Percentiles rank a stretch among this genome's conserved stretches.
Conservation (phyloP, 345 rosid genomes). For the Rhizophora mangle region DNA sequence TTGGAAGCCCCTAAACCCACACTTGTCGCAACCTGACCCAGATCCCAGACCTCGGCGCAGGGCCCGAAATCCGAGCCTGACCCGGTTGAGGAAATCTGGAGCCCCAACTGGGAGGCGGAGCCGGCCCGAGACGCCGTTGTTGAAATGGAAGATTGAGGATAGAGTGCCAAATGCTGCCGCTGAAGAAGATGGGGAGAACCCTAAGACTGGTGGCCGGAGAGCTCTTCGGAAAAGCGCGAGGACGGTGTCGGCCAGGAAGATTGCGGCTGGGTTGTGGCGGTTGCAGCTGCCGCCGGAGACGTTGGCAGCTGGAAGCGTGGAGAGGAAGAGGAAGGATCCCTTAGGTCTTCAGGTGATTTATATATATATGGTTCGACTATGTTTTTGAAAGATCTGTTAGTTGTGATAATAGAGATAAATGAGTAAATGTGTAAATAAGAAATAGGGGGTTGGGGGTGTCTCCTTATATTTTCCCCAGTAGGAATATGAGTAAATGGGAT, state of each 20-base stretch:
- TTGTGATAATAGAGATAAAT: neutral
- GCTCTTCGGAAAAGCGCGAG: conserved; percentile 33
- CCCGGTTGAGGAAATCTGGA: conserved; percentile 49
- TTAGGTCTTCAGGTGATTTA: conserved; percentile 63
- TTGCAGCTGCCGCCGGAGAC: conserved; percentile 61
- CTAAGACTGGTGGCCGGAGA: conserved; percentile 19
- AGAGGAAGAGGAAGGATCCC: conserved; percentile 37
- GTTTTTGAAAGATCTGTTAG: conserved; percentile 17
- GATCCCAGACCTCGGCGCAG: conserved; percentile 64
- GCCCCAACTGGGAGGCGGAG: conserved; percentile 36
- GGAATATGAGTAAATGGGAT: neutral
- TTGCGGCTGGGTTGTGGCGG: conserved; percentile 88
- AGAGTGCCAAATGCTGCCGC: conserved; percentile 27
- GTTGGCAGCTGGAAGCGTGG: conserved; percentile 28
- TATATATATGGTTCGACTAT: too few relatives aligned
- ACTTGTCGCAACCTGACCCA: conserved; percentile 18
- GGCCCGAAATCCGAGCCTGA: conserved; percentile 45
- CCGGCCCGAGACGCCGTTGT: conserved; percentile 69
- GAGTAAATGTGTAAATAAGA: neutral
- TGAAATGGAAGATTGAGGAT: conserved; percentile 77
- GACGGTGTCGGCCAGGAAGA: conserved; percentile 74
- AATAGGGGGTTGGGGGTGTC: neutral
- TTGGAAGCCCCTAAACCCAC: conserved; percentile 23
- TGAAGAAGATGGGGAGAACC: conserved; percentile 32
- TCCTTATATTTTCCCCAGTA: neutral